Evolutionary conservation across 768 basidiomycete genomes (phyloP).

Genomic region (Cytidiella melzeri): DNA sequence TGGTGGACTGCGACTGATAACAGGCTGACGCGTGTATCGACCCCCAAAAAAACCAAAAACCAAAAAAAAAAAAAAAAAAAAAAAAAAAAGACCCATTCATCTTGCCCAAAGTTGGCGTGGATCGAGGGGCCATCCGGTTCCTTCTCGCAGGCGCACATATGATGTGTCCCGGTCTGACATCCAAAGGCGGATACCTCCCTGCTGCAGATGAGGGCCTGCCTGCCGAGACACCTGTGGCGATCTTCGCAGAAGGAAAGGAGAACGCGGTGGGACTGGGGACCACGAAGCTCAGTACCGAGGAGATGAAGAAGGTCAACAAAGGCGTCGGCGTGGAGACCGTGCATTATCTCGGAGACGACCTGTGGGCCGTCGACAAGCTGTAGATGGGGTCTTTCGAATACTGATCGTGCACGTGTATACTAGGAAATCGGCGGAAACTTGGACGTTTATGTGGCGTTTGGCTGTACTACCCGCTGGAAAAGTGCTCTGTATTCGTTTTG

Average conservation of each 20-base stretch:
- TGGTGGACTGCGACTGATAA: neutral
- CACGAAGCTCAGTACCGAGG: slow-evolving; percentile 73
- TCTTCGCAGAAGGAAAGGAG: slow-evolving; percentile 94
- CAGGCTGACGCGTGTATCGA: neutral
- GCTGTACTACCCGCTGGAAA: too few species aligned
- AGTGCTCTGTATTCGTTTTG: neutral
- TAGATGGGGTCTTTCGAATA: neutral
- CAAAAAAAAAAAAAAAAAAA: neutral
- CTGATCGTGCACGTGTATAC: neutral
- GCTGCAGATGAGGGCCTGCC: slow-evolving; percentile 61
- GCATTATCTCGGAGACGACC: slow-evolving; percentile 83
- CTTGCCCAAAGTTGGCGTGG: slow-evolving; percentile 82
- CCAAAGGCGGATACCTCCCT: slow-evolving; percentile 83
- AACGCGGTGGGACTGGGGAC: slow-evolving; percentile 83
- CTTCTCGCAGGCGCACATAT: slow-evolving; percentile 89
- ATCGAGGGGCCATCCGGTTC: slow-evolving; percentile 97
- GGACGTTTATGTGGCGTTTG: too few species aligned
- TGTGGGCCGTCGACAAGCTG: slow-evolving; percentile 49
- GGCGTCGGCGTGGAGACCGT: slow-evolving; percentile 81
- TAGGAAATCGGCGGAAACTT: too few species aligned
- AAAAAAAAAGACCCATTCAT: slow-evolving; percentile 73
- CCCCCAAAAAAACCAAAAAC: neutral
- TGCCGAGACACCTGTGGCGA: slow-evolving; percentile 75
- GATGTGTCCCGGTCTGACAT: slow-evolving; percentile 97
- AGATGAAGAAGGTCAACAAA: slow-evolving; percentile 87